Evolutionary conservation across 768 basidiomycete genomes (phyloP), one percentile per base, ranked within the genome.

Genomic region (Pholiota conissans): DNA sequence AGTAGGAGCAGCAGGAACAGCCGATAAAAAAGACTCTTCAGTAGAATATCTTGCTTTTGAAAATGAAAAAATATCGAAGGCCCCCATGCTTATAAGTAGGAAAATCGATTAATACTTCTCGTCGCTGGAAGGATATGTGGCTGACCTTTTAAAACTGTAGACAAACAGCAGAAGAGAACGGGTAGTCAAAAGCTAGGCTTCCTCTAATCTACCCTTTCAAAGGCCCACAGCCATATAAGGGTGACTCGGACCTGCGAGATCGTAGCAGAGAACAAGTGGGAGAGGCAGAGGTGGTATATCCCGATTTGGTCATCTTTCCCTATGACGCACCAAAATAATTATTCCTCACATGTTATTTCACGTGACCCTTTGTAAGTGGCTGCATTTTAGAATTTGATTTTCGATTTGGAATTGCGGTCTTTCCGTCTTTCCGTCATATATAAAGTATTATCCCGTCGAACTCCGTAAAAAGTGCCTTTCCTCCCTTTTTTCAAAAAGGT

Each of bases 41-140:
- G 26, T 29, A 54, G 40, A 18, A 18, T 13, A 10, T 30, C 30
- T 11, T 16, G 53, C 18, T 7, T 32, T 54, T 4, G 55, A 35
- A 27, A 45, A 59, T 2, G 60, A 61, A 9, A 64, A 60, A 28
- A 59, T 60, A 46, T 32, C 55, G 28, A 61, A 49, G 49, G 61
- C 49, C 11, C 63, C 63, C 63, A 64, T 64, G 46, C 42, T 54
- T 40, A n/a, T 26, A 27, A 22, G 8, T 54, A 27, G 13, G 29
- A 32, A 47, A 10, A 22, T 24, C 3, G 30, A 32, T 49, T 28
- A 30, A n/a, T 13, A 14, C 6, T 11, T 45, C 16, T 20, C 20
- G 13, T 10, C 16, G 5, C 7, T 11, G 50, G 24, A 10, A n/a
- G 24, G 50, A 20, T n/a, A 16, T 37, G 35, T 24, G 20, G 50